Base-by-base conservation (phyloP, 768 basidiomycete species). In the Suillus weaverae region DNA sequence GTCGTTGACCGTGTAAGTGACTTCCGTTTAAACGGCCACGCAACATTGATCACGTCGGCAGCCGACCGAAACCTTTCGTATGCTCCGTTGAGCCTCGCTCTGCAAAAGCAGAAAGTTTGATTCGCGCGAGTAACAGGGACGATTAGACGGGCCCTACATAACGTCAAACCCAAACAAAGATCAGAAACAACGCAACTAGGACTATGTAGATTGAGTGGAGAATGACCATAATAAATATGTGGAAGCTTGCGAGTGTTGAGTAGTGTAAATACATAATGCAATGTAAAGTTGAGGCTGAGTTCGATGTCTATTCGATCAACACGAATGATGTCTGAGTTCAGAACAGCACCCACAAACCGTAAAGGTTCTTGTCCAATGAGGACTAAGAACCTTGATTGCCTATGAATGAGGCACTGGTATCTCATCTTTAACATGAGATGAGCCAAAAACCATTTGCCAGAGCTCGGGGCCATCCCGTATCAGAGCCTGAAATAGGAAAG, bases 381-480 rank as follows among this genome's bases (percentile, higher is more conserved):
- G 10, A 41, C 26, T 0, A 6, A 10, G 39, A 41, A 59, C 30
- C 38, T 26, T 30, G 16, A 26, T 20, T 6, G 30, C 30, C 38
- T 43, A 41, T 38, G 48, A 13, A 13, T 35, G 30, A 20, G 35
- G 35, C 39, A 60, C 61, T 60, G 44, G 16, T 39, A 65, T 22
- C 3, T 22, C 2, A 46, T 69, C 64, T 20, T 69, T 66, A 51
- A 66, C 67, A 35, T 66, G 64, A 20, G 71, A 60, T 5, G 36
- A 61, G 36, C 73, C 74, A 36, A 76, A 67, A 44, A 62, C 41
- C 81, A 87, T 86, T 36, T 84, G 82, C 84, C 88, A 90, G 36
- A 92, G 80, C 72, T 92, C 91, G 0, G 91, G 91, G 8, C 89
- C 90, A 64, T 92, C 91, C 38, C 90, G 85, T 68, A 92, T 89